phyloP scores from a whole-genome alignment of 345 rosid genomes.

The Syzygium jambos region DNA sequence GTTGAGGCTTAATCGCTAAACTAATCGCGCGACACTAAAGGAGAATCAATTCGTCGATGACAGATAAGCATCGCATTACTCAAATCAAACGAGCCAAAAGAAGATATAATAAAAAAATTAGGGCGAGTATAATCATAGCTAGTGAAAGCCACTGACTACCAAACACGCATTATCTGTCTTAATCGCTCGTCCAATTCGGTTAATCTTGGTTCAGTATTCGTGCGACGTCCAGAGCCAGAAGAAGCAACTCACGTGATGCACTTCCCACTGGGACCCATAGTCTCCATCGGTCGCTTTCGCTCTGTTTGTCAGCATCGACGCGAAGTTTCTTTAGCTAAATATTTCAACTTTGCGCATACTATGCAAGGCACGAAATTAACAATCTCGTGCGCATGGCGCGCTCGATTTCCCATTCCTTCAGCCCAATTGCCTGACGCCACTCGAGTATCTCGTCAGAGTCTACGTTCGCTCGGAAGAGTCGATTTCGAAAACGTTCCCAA shows the following conservation, averaged over 20 bases:
- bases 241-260: not conserved
- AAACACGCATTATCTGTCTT: not conserved
- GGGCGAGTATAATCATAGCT: not conserved
- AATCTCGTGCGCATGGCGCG: fast-evolving
- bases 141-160: not conserved
- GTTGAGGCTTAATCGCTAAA: not conserved
- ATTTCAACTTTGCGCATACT: not conserved
- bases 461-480: fast-evolving
- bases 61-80: not conserved
- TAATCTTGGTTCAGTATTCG: not conserved
- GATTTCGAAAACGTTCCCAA: not conserved
- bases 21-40: not conserved
- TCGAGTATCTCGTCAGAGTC: not conserved
- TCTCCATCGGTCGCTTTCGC: not conserved
- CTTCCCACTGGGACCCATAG: not conserved
- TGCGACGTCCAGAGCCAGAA: not conserved
- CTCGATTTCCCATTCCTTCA: not conserved
- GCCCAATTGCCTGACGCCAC: not conserved
- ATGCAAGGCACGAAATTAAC: not conserved
- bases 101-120: no score
- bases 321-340: not conserved
- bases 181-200: not conserved
- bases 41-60: not conserved
- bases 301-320: not conserved
- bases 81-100: not conserved